Base-by-base conservation (phyloP, 2,329 filamentous ascomycete genomes). In the Clarireedia monteithiana region DNA sequence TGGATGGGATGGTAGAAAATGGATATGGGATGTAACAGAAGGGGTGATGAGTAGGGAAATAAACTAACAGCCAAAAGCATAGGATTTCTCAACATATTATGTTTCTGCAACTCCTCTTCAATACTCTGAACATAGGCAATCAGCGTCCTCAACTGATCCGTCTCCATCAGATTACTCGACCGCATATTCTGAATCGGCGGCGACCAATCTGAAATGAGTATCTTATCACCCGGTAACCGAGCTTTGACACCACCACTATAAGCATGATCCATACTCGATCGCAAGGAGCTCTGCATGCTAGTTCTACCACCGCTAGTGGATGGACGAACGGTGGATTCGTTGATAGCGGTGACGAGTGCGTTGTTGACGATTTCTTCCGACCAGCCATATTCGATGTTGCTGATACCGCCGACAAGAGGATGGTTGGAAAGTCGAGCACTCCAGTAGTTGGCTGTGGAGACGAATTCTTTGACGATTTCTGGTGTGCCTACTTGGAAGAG, bases 301-400 rank as follows among this genome's bases (percentile, higher is more conserved):
- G 68, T 66, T 63, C 63, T 58, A 6, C 59, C 56, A 14, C 63
- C 63, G 34, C 60, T 60, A 7, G 64, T 67, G 5, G 67, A 68
- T 15, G 67, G 63, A 24, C 62, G 65, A 57, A 44, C 45, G 61
- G 56, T 62, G 3, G 72, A 71, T 50, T 83, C 79, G 58, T 79
- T 78, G 63, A 81, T 77, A 26, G 77, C 76, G 4, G 68, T 71
- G 4, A 83, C 75, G 10, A 69, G 50, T 14, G 65, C 59, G 49
- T 67, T 69, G 50, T 73, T 84, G 65, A 96, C 84, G 59, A 96
- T 84, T 20, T 79, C 77, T 42, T 96, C 90, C 63, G 90, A 89
- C 94, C 94, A 99, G 53, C 94, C 94, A 67, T 96, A 97, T 71
- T 99, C 94, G 63, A 97, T 88, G 70, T 96, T 99, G 72, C 89